These are phyloP conservation scores for Ascochyta clinopodiicola DNA, from an alignment of 2,329 filamentous ascomycete species.

Conservation along the genomic window DNA sequence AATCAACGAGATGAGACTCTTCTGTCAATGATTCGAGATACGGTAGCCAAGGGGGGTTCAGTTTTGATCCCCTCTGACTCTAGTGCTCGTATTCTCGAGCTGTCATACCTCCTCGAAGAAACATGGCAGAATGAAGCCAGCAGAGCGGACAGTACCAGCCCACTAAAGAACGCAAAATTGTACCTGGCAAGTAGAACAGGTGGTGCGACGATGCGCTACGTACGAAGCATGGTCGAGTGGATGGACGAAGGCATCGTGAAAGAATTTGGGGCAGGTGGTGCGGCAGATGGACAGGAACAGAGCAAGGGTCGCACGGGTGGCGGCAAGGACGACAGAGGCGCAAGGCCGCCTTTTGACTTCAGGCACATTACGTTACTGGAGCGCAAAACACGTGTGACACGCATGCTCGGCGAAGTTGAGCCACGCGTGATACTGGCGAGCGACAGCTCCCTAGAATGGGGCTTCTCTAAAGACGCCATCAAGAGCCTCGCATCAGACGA, in stretches of 20 bases:
- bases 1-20: constrained; percentile 86
- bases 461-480: constrained; percentile 84
- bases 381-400: constrained; percentile 78
- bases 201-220: constrained; percentile 86
- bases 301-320: constrained; percentile 42
- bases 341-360: constrained; percentile 84
- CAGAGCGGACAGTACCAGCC: constrained; percentile 46
- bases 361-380: constrained; percentile 84
- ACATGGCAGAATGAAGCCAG: constrained; percentile 67
- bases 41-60: constrained; percentile 82
- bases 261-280: constrained; percentile 77
- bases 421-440: constrained; percentile 86
- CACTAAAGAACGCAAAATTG: constrained; percentile 62
- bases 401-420: constrained; percentile 62
- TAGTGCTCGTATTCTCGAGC: constrained; percentile 88
- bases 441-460: constrained; percentile 91
- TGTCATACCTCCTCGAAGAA: constrained; percentile 91
- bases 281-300: constrained; percentile 38
- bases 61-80: constrained; percentile 95
- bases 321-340: constrained; percentile 55
- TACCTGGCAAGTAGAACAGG: constrained; percentile 88
- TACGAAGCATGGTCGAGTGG: constrained; percentile 97
- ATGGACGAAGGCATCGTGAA: constrained; percentile 96
- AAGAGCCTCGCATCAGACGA: constrained; percentile 75
- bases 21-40: constrained; percentile 79